Percentiles rank a stretch among this genome's conserved stretches.
Conservation (phyloP, 2,329 filamentous ascomycete species). For the Colletotrichum spaethianum region DNA sequence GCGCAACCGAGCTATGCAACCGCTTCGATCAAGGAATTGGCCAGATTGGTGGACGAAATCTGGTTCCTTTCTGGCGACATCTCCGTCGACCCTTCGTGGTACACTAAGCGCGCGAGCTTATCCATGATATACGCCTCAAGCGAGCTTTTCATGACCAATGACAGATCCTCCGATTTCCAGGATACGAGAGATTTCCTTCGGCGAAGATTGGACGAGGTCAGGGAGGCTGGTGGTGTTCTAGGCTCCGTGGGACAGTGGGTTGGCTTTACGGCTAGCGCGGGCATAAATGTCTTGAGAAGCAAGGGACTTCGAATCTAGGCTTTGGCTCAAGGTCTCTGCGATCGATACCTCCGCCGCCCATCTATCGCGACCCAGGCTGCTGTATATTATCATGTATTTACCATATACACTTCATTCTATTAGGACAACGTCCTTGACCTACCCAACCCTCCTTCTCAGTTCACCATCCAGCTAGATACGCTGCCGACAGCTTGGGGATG, state of each 20-base stretch:
- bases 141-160: constrained; percentile 96
- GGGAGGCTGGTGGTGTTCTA: constrained; percentile 73
- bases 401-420: constrained; percentile 28
- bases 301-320: constrained; percentile 85
- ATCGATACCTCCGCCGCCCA: neutral
- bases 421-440: neutral
- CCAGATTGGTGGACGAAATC: constrained; percentile 90
- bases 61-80: constrained; percentile 88
- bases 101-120: constrained; percentile 73
- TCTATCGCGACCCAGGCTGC: neutral
- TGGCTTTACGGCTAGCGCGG: constrained; percentile 83
- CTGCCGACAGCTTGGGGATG: neutral
- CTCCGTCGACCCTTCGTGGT: constrained; percentile 90
- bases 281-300: constrained; percentile 87
- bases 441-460: neutral
- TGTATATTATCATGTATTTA: constrained; percentile 13
- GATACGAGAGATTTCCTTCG: constrained; percentile 87
- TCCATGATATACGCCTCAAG: constrained; percentile 76
- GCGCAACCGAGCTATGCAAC: constrained; percentile 85
- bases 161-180: constrained; percentile 78
- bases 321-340: neutral
- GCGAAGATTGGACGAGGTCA: constrained; percentile 79
- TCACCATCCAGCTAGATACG: neutral
- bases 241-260: constrained; percentile 81
- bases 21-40: constrained; percentile 82